phyloP scores from a whole-genome alignment of 2,329 filamentous ascomycete species.

The Venturia pyrina region DNA sequence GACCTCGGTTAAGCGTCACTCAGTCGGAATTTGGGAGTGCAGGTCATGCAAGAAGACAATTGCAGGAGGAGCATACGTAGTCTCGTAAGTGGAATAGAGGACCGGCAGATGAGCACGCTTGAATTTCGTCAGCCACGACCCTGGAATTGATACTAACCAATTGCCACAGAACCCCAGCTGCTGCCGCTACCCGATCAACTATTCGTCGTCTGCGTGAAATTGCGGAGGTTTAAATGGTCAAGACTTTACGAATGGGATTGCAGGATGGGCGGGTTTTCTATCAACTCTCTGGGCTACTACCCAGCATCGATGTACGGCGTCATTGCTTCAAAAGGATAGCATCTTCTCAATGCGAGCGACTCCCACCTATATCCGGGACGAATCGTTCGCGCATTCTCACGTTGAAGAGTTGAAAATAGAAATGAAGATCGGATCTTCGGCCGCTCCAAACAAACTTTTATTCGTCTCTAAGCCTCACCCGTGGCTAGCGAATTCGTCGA shows the following conservation, averaged over 20 bases:
- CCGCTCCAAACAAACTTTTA: background rate
- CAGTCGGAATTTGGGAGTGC: slow-evolving; percentile 97
- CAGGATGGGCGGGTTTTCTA: slow-evolving; percentile 6
- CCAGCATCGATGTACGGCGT: slow-evolving; percentile 9
- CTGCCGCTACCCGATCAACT: slow-evolving; percentile 15
- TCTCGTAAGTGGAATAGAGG: slow-evolving; percentile 68
- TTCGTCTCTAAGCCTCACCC: background rate
- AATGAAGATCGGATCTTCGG: slow-evolving; percentile 7
- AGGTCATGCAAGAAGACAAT: slow-evolving; percentile 88
- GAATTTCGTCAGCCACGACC: background rate
- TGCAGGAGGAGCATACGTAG: slow-evolving; percentile 86
- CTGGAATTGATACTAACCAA: background rate
- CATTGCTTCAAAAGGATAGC: slow-evolving; percentile 1
- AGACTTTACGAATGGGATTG: slow-evolving; percentile 1
- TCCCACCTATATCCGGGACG: background rate
- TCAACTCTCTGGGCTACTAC: slow-evolving; percentile 5
- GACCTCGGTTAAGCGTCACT: slow-evolving; percentile 79
- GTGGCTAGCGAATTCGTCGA: slow-evolving; percentile 5
- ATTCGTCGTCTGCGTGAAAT: slow-evolving; percentile 15
- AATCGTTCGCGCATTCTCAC: slow-evolving; percentile 4
- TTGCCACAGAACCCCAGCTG: slow-evolving; percentile 13
- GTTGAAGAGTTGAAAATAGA: slow-evolving; percentile 5
- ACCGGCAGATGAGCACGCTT: background rate
- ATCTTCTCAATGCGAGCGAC: slow-evolving; percentile 5
- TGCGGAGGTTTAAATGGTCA: slow-evolving; percentile 13